These are phyloP conservation scores for Camellia sinensis DNA, from an alignment of 148 eudicot genomes.

Conservation along the genomic window DNA sequence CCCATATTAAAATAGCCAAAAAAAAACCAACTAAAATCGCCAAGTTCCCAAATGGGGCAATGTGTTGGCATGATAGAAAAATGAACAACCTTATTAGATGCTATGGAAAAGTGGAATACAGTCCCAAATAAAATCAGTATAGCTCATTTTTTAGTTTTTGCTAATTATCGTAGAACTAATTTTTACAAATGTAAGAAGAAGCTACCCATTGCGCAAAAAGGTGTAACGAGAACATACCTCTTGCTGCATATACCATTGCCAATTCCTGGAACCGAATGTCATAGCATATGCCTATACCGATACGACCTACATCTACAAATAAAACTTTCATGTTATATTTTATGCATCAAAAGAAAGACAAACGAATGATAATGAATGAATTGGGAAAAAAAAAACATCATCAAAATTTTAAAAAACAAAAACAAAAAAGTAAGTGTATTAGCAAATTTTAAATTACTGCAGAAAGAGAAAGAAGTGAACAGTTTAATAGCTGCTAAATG, in stretches of 20 bases:
- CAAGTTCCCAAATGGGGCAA: too few species aligned
- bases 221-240: constrained; percentile 45
- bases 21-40: too few species aligned
- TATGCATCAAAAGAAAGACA: not conserved
- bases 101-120: not conserved
- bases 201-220: not conserved
- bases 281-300: constrained; percentile 86
- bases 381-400: not conserved
- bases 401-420: not conserved
- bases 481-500: too few species aligned
- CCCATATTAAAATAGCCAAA: too few species aligned
- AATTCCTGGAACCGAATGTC: constrained; percentile 84
- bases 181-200: not conserved
- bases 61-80: too few species aligned
- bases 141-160: not conserved
- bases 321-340: not conserved
- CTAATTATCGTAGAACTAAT: not conserved
- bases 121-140: not conserved
- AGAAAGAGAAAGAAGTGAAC: too few species aligned
- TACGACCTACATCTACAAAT: constrained; percentile 79
- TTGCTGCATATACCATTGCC: constrained; percentile 73
- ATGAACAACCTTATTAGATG: not conserved
- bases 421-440: not conserved
- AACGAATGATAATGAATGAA: not conserved
- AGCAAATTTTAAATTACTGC: too few species aligned